Evolutionary conservation across 2,329 filamentous ascomycete genomes (phyloP).

Genomic region (Didymella keratinophila): DNA sequence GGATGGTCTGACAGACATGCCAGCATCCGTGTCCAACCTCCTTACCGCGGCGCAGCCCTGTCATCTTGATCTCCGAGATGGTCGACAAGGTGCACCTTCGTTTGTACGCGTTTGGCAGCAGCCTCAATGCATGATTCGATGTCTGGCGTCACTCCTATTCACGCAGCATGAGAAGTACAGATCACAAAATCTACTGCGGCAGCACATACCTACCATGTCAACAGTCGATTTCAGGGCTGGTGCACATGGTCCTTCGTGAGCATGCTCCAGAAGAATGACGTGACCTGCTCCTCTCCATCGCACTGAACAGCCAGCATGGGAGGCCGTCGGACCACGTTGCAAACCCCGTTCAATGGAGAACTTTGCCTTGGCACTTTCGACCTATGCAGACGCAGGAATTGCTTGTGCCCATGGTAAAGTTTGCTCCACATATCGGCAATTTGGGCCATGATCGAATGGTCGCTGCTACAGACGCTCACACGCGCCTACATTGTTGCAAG

Average conservation of each 20-base stretch:
- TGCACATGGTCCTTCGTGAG: too few relatives aligned
- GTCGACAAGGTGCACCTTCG: not conserved
- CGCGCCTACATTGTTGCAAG: not conserved
- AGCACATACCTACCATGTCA: not conserved
- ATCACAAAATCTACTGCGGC: not conserved
- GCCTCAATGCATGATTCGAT: not conserved
- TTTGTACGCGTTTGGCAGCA: not conserved
- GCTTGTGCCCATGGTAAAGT: too few relatives aligned
- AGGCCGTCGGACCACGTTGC: not conserved
- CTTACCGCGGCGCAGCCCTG: not conserved
- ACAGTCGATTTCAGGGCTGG: too few relatives aligned
- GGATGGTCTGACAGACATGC: not conserved
- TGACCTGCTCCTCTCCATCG: not conserved
- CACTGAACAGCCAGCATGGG: not conserved
- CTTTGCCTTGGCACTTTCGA: not conserved
- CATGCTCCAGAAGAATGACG: not conserved
- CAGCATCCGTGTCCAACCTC: not conserved
- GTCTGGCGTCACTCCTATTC: not conserved
- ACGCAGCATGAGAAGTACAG: not conserved
- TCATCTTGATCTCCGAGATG: not conserved
- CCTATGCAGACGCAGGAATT: too few relatives aligned
- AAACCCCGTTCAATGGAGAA: not conserved
- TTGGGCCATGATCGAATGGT: too few relatives aligned
- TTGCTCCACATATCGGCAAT: too few relatives aligned
- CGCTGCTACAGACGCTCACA: not conserved